Evolutionary conservation across 2,329 filamentous ascomycete genomes (phyloP).

Genomic region (Ophioceras dolichostomum): DNA sequence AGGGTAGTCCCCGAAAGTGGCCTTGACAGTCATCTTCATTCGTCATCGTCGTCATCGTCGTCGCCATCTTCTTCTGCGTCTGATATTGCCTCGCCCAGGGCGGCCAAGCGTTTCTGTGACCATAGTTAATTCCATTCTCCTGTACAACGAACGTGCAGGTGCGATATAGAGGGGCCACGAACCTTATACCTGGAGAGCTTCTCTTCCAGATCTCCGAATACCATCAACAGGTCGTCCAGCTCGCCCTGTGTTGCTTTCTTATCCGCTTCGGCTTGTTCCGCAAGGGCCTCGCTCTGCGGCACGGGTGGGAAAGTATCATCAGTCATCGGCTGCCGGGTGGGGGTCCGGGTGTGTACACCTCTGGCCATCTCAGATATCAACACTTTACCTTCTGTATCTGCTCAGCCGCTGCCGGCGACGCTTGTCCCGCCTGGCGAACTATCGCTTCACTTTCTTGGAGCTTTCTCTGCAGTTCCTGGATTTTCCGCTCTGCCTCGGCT

Average conservation of each 20-base stretch:
- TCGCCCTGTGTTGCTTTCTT: conserved; percentile 56
- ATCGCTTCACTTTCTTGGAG: conserved; percentile 11
- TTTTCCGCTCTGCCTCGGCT: conserved; percentile 8
- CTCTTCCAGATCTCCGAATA: conserved; percentile 70
- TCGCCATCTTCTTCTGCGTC: conserved; percentile 59
- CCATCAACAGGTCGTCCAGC: conserved; percentile 69
- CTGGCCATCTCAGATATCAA: too few relatives aligned
- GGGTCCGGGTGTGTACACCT: too few relatives aligned
- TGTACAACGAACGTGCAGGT: neutral
- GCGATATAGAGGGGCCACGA: conserved; percentile 14
- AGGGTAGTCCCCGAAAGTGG: too few relatives aligned
- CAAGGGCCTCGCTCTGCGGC: conserved; percentile 18
- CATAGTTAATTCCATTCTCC: too few relatives aligned
- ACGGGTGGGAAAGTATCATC: too few relatives aligned
- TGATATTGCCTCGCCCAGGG: conserved; percentile 58
- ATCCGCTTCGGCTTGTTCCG: conserved; percentile 44
- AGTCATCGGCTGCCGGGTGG: too few relatives aligned
- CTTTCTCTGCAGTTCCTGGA: conserved; percentile 16
- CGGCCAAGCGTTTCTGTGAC: conserved; percentile 45
- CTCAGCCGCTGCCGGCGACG: too few relatives aligned
- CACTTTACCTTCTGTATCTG: conserved; percentile 16
- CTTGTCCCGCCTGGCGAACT: conserved; percentile 8
- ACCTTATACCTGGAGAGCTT: conserved; percentile 68
- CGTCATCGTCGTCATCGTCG: conserved; percentile 42
- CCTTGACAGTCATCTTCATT: conserved; percentile 16